These are phyloP conservation scores for Lonicera japonica DNA, from an alignment of 129 eudicot species.

Conservation along the genomic window DNA sequence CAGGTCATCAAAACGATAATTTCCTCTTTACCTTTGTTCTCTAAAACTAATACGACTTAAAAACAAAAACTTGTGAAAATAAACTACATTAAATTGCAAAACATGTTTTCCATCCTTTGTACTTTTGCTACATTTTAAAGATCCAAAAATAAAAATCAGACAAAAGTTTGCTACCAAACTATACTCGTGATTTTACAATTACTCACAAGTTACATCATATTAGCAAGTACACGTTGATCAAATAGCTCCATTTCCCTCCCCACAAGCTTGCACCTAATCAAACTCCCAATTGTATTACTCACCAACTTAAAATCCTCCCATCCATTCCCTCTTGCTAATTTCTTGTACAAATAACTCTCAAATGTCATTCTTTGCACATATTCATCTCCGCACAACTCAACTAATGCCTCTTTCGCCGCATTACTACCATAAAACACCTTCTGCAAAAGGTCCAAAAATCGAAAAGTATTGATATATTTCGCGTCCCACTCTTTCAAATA, in stretches of 20 bases:
- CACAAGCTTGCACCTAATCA: constrained; percentile 37
- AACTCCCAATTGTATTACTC: constrained; percentile 40
- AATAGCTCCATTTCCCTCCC: constrained; percentile 23
- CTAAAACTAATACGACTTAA: too few species aligned
- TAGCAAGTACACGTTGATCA: neutral
- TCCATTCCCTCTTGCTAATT: constrained; percentile 34
- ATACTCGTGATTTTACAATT: too few species aligned
- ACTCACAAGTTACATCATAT: neutral
- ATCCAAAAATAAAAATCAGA: too few species aligned
- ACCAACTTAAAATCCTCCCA: constrained; percentile 43
- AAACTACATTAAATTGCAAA: too few species aligned
- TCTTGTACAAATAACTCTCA: constrained; percentile 44
- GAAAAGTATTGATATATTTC: constrained; percentile 35
- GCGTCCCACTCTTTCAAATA: constrained; percentile 57
- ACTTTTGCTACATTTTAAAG: too few species aligned
- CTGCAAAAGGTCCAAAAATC: constrained; percentile 50
- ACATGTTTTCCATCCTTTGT: too few species aligned
- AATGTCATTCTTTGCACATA: constrained; percentile 21
- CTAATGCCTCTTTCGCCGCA: constrained; percentile 18
- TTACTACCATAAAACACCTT: constrained; percentile 46
- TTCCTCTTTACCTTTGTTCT: too few species aligned
- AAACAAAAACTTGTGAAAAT: too few species aligned
- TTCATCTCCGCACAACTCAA: constrained; percentile 19
- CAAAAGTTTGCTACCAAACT: too few species aligned
- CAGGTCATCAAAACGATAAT: too few species aligned